phyloP scores from a whole-genome alignment of 1,284 basidiomycete genomes.

The Peniophora sp. region DNA sequence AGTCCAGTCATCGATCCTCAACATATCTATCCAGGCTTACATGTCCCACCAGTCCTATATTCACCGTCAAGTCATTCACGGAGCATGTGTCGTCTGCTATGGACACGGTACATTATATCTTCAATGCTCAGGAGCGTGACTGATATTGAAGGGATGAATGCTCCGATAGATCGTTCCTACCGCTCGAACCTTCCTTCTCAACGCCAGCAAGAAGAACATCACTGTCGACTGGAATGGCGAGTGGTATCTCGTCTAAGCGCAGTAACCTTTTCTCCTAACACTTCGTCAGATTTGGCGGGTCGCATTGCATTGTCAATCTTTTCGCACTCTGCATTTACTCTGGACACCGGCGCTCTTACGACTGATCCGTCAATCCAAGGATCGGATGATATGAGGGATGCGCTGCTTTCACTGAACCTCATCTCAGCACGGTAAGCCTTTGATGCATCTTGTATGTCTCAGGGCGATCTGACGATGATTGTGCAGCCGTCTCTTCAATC shows the following conservation, averaged over 20 bases:
- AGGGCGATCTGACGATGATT: background rate
- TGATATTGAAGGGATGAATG: background rate
- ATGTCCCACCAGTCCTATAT: slow-evolving; percentile 9
- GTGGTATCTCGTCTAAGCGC: background rate
- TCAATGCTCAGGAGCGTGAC: background rate
- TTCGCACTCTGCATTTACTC: slow-evolving; percentile 10
- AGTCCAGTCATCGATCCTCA: background rate
- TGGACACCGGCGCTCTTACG: slow-evolving; percentile 6
- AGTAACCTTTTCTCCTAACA: background rate
- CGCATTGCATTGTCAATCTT: slow-evolving; percentile 13
- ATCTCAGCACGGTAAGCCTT: slow-evolving; percentile 10
- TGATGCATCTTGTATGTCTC: background rate
- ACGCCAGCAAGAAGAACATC: slow-evolving; percentile 6
- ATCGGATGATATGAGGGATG: slow-evolving; percentile 6
- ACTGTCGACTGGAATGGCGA: slow-evolving; percentile 14
- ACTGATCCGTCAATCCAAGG: slow-evolving; percentile 9
- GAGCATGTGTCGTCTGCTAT: slow-evolving; percentile 12
- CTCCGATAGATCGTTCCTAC: slow-evolving; percentile 9
- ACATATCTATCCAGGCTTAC: background rate
- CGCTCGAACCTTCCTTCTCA: slow-evolving; percentile 4
- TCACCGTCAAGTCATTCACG: slow-evolving; percentile 11
- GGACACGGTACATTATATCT: slow-evolving; percentile 9
- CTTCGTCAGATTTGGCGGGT: slow-evolving; percentile 11
- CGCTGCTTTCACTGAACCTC: slow-evolving; percentile 6
- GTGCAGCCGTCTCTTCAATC: slow-evolving; percentile 13